Conservation (phyloP, 2,329 filamentous ascomycete species). For the Penicillium rolfsii region DNA sequence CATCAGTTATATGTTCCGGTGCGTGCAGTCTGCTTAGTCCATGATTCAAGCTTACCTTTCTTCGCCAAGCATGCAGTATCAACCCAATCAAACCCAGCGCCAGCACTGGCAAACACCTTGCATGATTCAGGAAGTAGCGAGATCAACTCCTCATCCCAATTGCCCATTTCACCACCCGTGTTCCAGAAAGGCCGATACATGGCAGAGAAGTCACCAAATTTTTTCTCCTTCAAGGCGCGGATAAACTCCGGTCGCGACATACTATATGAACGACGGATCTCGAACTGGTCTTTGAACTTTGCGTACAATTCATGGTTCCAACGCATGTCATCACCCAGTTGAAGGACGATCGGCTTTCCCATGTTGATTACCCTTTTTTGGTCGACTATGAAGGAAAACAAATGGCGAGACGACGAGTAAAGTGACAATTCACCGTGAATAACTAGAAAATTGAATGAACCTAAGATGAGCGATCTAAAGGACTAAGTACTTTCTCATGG, state of each 20-base stretch:
- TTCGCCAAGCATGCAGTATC: constrained; percentile 64
- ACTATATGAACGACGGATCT: constrained; percentile 42
- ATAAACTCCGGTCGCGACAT: constrained; percentile 47
- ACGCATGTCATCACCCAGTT: constrained; percentile 53
- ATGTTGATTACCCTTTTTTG: constrained; percentile 19
- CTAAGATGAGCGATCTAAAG: neutral
- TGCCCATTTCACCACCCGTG: constrained; percentile 67
- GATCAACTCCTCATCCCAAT: constrained; percentile 64
- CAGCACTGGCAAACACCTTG: constrained; percentile 62
- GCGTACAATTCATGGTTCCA: constrained; percentile 52
- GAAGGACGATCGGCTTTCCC: constrained; percentile 45
- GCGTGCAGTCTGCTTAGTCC: neutral
- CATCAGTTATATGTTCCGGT: neutral
- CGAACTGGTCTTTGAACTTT: constrained; percentile 46
- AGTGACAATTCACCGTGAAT: neutral
- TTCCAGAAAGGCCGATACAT: constrained; percentile 66
- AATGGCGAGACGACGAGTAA: neutral
- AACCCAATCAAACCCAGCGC: constrained; percentile 67
- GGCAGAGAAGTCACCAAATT: constrained; percentile 49
- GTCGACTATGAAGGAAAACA: neutral
- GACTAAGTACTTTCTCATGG: neutral
- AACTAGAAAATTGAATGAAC: neutral
- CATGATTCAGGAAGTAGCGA: constrained; percentile 57
- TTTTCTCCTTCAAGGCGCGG: constrained; percentile 45
- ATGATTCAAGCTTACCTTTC: constrained; percentile 52